A percentile compares a stretch with the other conserved stretches of the same genome.
phyloP scores from a whole-genome alignment of 2,329 filamentous ascomycete species.

The Trichoderma afroharzianum region DNA sequence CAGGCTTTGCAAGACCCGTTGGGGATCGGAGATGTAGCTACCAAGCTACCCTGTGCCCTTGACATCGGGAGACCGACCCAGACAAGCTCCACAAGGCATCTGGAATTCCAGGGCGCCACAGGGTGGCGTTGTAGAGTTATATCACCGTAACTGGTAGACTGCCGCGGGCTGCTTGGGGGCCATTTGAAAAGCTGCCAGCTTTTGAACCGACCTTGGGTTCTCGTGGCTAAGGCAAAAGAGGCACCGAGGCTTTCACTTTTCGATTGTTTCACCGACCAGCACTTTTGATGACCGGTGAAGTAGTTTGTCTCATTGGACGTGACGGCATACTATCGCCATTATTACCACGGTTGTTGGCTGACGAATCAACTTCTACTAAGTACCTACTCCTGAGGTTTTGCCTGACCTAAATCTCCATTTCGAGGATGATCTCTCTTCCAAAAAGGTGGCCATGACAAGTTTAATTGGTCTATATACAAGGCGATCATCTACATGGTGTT shows the following conservation, averaged over 20 bases:
- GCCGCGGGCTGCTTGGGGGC: not conserved
- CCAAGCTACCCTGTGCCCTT: not conserved
- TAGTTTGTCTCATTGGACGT: not conserved
- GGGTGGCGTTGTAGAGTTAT: conserved; percentile 10
- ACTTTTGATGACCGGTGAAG: not conserved
- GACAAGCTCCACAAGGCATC: not conserved
- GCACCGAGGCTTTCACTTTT: not conserved
- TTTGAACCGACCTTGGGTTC: not conserved
- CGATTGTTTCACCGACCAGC: not conserved
- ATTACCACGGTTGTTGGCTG: not conserved
- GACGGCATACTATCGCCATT: not conserved
- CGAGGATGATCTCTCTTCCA: not conserved
- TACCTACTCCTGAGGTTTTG: not conserved
- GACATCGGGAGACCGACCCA: not conserved
- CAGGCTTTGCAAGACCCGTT: not conserved
- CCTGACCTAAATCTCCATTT: not conserved
- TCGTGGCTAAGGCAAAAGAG: not conserved
- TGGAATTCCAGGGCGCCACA: conserved; percentile 10
- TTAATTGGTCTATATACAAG: not conserved
- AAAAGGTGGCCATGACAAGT: not conserved
- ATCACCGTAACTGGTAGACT: not conserved
- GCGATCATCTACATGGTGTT: not conserved
- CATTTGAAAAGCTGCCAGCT: not conserved
- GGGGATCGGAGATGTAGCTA: not conserved
- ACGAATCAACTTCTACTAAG: not conserved